These are phyloP conservation scores for Rutstroemia sp. DNA, from an alignment of 2,329 filamentous ascomycete species.

Conservation along the genomic window DNA sequence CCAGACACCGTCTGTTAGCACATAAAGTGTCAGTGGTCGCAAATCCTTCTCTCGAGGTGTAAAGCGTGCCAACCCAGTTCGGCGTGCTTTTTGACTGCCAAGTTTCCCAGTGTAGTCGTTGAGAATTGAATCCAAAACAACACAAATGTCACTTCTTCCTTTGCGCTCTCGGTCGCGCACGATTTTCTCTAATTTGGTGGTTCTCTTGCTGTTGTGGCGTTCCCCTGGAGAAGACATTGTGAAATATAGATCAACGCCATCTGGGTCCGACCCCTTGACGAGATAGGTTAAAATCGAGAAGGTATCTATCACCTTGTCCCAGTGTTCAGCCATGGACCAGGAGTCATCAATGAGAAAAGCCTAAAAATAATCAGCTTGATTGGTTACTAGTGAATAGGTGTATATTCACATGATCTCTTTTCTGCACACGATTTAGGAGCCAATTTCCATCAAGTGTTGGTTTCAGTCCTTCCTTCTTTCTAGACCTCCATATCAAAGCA, in stretches of 20 bases:
- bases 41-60: neutral
- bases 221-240: neutral
- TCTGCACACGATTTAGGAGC: neutral
- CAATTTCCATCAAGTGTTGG: neutral
- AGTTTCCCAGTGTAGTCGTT: conserved; percentile 7
- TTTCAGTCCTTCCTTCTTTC: neutral
- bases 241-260: neutral
- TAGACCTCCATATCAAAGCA: neutral
- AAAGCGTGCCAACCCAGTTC: neutral
- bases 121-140: conserved; percentile 1
- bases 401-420: neutral
- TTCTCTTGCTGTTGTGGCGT: neutral
- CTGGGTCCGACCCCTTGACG: neutral
- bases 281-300: neutral
- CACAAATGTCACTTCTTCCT: conserved; percentile 8
- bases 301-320: neutral
- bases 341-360: neutral
- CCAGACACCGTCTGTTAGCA: conserved; percentile 15
- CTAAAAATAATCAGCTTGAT: neutral
- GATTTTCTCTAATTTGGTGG: neutral
- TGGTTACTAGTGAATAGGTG: neutral
- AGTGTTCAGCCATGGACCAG: neutral
- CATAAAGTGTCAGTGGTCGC: conserved; percentile 10
- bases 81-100: neutral
- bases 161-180: neutral